Evolutionary conservation across 2,329 filamentous ascomycete genomes (phyloP), one percentile per base, ranked within the genome.

Genomic region (Colletotrichum australisinense): DNA sequence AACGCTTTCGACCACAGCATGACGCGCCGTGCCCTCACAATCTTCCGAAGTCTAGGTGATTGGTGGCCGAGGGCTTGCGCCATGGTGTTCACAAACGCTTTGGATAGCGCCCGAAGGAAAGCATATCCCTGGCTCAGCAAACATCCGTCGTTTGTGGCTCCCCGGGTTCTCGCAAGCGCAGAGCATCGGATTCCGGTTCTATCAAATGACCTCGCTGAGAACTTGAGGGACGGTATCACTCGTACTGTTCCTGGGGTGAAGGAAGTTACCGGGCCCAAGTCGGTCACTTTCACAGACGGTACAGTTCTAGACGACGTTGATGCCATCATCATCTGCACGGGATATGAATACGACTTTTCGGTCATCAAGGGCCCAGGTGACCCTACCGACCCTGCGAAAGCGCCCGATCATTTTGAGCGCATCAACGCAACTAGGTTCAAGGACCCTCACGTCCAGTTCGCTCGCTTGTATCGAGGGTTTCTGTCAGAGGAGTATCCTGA

Each of bases 401-500:
- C 80, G 4, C 78, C 79, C 19, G 80, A 80, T 35, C 73, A 76
- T 5, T 74, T 78, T 30, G 62, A 76, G 70, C 74, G 62, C 30
- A 77, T 81, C 28, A 63, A 78, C 28, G 69, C 72, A 4, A 63
- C 79, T 22, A 70, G 66, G 49, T 76, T 77, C 53, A 76, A 79
- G 32, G 53, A 76, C 32, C 67, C 75, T 3, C 63, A 77, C 5
- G 72, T 73, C 38, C 74, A 73, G n/a, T 80, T 80, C 53, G 76
- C 79, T 7, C 76, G 80, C 5, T 76, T 82, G 7, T 81, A 78
- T 38, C 77, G 76, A 8, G 80, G 80, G 1, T 79, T 82, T 28
- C 42, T 80, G 7, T 81, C 80, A 1, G 79, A 82, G 65, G 77
- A 80, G 19, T 81, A 80, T 28, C 79, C 79, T 0, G 78, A 80